Evolutionary conservation across 768 basidiomycete genomes (phyloP).

Genomic region (Mrakia frigida): DNA sequence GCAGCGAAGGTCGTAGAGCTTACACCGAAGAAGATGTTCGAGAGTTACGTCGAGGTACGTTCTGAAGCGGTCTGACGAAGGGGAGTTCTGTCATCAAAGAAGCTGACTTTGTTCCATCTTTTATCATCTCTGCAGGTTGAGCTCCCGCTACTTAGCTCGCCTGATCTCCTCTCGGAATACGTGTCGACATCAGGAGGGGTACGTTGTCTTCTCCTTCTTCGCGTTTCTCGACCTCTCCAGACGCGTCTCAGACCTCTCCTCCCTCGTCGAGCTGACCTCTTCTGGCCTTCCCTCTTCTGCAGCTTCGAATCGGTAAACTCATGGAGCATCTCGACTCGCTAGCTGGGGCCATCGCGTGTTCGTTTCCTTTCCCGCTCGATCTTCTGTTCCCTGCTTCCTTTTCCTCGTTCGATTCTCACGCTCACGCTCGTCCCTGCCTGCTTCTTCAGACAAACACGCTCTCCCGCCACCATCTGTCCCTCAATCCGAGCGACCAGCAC

Average conservation of each 20-base stretch:
- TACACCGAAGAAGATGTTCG: slow-evolving; percentile 13
- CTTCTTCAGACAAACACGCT: slow-evolving; percentile 25
- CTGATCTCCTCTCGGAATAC: slow-evolving; percentile 16
- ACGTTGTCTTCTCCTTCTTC: neutral
- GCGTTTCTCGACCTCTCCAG: neutral
- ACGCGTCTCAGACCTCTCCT: neutral
- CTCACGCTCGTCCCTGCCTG: neutral
- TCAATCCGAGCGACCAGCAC: slow-evolving; percentile 46
- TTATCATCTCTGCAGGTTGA: neutral
- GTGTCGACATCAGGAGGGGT: slow-evolving; percentile 28
- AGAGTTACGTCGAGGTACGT: slow-evolving; percentile 25
- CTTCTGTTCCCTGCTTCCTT: too few relatives aligned
- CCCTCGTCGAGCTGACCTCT: neutral
- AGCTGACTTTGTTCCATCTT: neutral
- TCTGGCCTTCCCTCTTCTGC: neutral
- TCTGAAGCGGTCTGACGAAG: neutral
- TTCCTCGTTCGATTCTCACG: neutral
- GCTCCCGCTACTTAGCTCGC: slow-evolving; percentile 17
- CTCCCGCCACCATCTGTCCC: neutral
- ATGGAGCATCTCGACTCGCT: slow-evolving; percentile 31
- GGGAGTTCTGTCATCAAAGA: too few relatives aligned
- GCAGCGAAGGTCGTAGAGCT: neutral
- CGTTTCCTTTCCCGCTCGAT: neutral
- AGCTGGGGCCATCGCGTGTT: slow-evolving; percentile 30
- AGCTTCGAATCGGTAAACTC: slow-evolving; percentile 27